Conservation (phyloP, 371 early-diverging fungal genomes). For the Rhizomucor miehei region DNA sequence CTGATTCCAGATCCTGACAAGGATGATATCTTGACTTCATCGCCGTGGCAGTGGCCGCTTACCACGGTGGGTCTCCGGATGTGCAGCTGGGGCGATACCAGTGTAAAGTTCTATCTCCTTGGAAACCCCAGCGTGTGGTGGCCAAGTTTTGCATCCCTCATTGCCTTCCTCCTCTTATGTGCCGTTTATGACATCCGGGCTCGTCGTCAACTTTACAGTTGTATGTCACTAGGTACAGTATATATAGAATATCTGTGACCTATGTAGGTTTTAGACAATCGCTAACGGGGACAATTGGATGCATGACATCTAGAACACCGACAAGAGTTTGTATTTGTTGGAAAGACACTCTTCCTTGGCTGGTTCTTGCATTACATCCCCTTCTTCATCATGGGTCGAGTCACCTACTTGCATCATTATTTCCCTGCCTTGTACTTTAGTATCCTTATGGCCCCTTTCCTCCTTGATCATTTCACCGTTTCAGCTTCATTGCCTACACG, state of each 20-base stretch:
- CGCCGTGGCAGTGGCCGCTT: slow-evolving; percentile 95
- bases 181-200: slow-evolving; percentile 62
- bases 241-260: not conserved
- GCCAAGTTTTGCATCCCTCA: slow-evolving; percentile 66
- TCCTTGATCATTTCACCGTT: slow-evolving; percentile 69
- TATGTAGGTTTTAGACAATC: not conserved
- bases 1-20: slow-evolving; percentile 95
- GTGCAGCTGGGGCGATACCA: slow-evolving; percentile 92
- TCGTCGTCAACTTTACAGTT: slow-evolving; percentile 68
- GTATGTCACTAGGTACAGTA: slow-evolving; percentile 39
- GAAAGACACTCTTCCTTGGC: slow-evolving; percentile 75
- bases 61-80: slow-evolving; percentile 91
- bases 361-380: slow-evolving; percentile 98
- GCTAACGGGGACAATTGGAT: too few relatives aligned
- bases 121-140: slow-evolving; percentile 98
- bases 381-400: slow-evolving; percentile 98
- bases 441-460: slow-evolving; percentile 69
- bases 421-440: slow-evolving; percentile 98
- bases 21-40: slow-evolving; percentile 86
- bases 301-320: slow-evolving; percentile 54
- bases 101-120: slow-evolving; percentile 90
- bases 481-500: slow-evolving; percentile 11
- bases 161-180: slow-evolving; percentile 42
- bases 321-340: slow-evolving; percentile 69
- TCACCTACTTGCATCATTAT: slow-evolving; percentile 98